phyloP scores from a whole-genome alignment of 2,329 filamentous ascomycete species.

The Falciphora oryzae region DNA sequence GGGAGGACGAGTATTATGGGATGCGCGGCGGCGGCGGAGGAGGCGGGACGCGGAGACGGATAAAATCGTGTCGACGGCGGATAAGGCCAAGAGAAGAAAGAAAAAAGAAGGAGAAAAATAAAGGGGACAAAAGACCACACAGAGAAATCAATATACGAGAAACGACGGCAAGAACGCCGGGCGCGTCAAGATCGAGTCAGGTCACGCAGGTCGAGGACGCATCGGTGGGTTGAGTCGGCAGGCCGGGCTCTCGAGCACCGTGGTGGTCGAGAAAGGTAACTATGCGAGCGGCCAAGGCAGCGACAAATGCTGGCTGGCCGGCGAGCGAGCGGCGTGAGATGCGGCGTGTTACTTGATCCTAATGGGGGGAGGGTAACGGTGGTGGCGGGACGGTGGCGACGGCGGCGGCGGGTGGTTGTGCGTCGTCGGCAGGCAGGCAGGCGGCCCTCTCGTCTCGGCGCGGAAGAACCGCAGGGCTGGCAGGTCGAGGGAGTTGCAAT shows the following conservation, averaged over 20 bases:
- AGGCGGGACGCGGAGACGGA: background rate
- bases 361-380: background rate
- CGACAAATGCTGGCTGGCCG: background rate
- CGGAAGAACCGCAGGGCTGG: background rate
- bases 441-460: background rate
- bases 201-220: background rate
- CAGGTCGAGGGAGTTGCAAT: background rate
- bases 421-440: background rate
- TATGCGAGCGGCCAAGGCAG: no score
- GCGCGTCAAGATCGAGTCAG: background rate
- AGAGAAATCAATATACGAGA: background rate
- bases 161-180: background rate
- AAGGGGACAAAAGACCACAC: no score
- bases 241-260: background rate
- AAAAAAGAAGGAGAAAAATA: background rate
- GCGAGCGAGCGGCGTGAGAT: background rate
- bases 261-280: no score
- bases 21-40: no score
- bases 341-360: background rate
- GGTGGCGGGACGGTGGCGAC: background rate
- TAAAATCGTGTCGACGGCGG: background rate
- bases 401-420: background rate
- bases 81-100: background rate
- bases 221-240: background rate
- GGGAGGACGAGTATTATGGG: background rate